These are phyloP conservation scores for Stenogyne calaminthoides DNA, from an alignment of 305 asterid species.

Conservation along the genomic window DNA sequence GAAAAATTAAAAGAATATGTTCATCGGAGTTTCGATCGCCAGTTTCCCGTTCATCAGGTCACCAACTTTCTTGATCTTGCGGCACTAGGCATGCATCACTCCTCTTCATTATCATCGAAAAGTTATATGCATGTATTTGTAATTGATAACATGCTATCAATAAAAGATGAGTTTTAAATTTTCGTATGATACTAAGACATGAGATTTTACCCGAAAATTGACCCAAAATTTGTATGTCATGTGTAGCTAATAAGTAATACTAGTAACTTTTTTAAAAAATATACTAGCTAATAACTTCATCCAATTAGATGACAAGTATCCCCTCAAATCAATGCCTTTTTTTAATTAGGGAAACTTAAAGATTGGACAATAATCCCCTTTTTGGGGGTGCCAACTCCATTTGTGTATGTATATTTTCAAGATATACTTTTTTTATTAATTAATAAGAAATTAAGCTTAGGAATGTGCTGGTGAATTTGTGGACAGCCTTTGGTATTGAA, in stretches of 20 bases:
- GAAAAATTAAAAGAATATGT: no score
- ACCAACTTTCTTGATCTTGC: no score
- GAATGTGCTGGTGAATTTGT: constrained; percentile 38
- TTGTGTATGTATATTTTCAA: background rate
- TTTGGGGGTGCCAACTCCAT: constrained; percentile 31
- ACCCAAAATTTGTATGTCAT: background rate
- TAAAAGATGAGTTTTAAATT: background rate
- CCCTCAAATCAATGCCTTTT: background rate
- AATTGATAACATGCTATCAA: background rate
- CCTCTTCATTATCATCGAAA: no score
- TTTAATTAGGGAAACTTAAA: background rate
- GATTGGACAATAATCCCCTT: constrained; percentile 3
- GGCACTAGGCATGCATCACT: no score
- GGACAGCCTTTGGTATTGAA: background rate
- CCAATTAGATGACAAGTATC: background rate
- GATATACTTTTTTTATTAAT: background rate
- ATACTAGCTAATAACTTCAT: no score
- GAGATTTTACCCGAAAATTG: background rate
- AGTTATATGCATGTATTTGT: background rate
- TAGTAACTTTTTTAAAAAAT: no score
- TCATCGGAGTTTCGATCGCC: no score
- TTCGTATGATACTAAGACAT: no score
- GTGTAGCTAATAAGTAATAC: no score
- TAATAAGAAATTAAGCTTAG: constrained; percentile 29
- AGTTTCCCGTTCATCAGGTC: no score